Percentiles rank a stretch among this genome's conserved stretches.
phyloP scores from a whole-genome alignment of 192 early-diverging fungal species.

The Diversispora epigaea region DNA sequence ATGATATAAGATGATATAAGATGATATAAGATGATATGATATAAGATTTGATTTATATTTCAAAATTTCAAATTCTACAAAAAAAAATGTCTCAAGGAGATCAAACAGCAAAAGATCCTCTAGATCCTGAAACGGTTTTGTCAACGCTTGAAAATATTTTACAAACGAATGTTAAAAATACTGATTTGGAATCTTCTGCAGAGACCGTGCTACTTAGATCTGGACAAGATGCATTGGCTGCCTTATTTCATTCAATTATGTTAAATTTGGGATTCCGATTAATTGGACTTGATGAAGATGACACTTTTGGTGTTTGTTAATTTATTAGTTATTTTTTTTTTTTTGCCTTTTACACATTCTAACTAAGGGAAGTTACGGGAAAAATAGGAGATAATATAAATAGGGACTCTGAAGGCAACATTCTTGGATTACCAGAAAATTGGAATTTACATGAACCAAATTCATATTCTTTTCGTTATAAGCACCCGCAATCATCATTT shows the following conservation, averaged over 20 bases:
- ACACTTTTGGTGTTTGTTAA: background rate
- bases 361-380: too few species aligned
- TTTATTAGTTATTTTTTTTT: background rate
- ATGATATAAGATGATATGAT: too few species aligned
- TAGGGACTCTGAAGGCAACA: constrained; percentile 34
- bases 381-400: constrained; percentile 11
- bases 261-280: constrained; percentile 60
- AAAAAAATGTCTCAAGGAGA: too few species aligned
- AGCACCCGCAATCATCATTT: constrained; percentile 63
- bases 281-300: constrained; percentile 62
- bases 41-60: too few species aligned
- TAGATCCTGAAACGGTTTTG: too few species aligned
- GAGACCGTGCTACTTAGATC: constrained; percentile 29
- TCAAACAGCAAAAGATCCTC: too few species aligned
- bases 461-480: constrained; percentile 63
- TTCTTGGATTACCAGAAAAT: constrained; percentile 40
- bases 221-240: constrained; percentile 50
- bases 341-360: background rate
- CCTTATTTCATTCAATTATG: constrained; percentile 61
- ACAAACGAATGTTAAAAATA: too few species aligned
- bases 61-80: too few species aligned
- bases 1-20: too few species aligned
- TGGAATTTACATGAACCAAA: constrained; percentile 64
- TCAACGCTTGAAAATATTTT: too few species aligned
- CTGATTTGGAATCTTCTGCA: background rate